A percentile compares a stretch with the other conserved stretches of the same genome.
Conservation (phyloP, 108 stramenopile species). For the Mediolabrus comicus region DNA sequence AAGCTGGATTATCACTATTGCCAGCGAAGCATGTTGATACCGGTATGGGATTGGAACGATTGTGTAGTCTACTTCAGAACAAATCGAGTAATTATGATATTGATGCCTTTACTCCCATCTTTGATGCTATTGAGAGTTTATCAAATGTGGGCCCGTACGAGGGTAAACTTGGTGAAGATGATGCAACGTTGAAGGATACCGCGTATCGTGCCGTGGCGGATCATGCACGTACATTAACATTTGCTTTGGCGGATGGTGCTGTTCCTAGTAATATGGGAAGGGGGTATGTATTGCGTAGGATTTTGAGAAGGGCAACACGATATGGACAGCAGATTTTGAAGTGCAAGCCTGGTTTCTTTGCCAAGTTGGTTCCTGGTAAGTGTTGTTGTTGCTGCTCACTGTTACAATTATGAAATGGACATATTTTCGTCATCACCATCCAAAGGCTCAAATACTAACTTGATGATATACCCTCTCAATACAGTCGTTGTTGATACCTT, state of each 20-base stretch:
- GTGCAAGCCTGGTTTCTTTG: constrained; percentile 92
- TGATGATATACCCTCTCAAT: neutral
- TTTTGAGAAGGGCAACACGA: constrained; percentile 94
- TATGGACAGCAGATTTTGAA: constrained; percentile 96
- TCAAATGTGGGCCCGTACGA: constrained; percentile 71
- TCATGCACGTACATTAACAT: constrained; percentile 93
- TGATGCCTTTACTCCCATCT: constrained; percentile 88
- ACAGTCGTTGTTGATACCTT: constrained; percentile 87
- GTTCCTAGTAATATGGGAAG: constrained; percentile 95
- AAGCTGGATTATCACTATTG: constrained; percentile 62
- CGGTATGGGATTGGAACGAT: constrained; percentile 97
- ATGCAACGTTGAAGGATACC: constrained; percentile 86
- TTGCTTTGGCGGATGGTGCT: constrained; percentile 97
- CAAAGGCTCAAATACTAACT: neutral
- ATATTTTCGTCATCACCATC: too few species aligned
- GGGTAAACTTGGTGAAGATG: constrained; percentile 87
- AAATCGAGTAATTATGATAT: constrained; percentile 95
- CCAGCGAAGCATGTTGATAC: constrained; percentile 97
- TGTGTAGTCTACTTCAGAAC: constrained; percentile 90
- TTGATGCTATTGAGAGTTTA: constrained; percentile 61
- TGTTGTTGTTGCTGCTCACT: neutral
- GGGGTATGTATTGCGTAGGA: constrained; percentile 95
- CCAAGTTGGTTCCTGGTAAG: constrained; percentile 78
- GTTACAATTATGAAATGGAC: neutral
- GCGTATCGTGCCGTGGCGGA: constrained; percentile 98